Conservation (phyloP, 2,329 filamentous ascomycete genomes). For the Phyllosticta capitalensis region DNA sequence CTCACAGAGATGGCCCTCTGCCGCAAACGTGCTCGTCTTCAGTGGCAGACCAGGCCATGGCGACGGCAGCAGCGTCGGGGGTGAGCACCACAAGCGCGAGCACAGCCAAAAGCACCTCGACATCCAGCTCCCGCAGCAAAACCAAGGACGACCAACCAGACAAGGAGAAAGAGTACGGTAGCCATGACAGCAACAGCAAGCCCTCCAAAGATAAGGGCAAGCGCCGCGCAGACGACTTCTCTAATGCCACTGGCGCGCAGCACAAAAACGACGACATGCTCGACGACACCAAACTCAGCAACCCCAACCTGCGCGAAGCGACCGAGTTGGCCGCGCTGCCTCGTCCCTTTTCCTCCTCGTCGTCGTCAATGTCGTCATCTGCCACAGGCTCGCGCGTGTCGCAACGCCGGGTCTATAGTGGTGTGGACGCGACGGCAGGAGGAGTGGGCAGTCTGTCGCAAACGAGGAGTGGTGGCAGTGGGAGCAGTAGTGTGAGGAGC, state of each 20-base stretch:
- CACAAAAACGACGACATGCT: not conserved
- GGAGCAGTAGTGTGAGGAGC: conserved; percentile 11
- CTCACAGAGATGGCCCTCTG: too few species aligned
- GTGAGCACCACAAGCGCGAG: not conserved
- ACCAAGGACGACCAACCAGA: not conserved
- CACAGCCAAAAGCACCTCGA: not conserved
- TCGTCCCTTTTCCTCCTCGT: not conserved
- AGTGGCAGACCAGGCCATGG: too few species aligned
- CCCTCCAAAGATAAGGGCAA: not conserved
- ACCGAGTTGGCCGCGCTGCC: conserved; percentile 1
- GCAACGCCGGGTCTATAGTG: not conserved
- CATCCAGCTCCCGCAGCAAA: not conserved
- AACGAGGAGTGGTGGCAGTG: conserved; percentile 14
- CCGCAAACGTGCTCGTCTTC: too few species aligned
- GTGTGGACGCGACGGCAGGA: not conserved
- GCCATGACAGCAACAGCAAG: not conserved
- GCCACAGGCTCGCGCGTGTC: not conserved
- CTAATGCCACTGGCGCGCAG: not conserved
- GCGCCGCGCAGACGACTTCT: not conserved
- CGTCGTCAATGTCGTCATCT: not conserved
- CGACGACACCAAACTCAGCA: conserved; percentile 5
- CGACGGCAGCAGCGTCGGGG: too few species aligned
- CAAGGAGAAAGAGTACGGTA: not conserved
- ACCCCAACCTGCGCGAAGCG: conserved; percentile 6
- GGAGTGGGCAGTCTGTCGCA: not conserved